phyloP scores from a whole-genome alignment of 768 basidiomycete species.

The Auriscalpium microsporum region DNA sequence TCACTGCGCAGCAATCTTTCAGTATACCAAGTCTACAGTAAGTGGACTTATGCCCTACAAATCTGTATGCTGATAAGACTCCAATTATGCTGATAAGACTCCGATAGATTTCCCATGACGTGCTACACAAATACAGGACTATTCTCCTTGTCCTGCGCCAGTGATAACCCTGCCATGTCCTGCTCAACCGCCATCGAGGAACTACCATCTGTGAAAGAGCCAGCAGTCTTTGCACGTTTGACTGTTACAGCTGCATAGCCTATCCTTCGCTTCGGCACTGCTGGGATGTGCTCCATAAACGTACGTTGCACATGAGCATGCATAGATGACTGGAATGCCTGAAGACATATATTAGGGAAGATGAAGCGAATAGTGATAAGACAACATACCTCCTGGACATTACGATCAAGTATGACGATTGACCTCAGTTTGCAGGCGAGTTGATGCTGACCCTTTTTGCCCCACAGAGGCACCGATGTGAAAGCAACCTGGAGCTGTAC shows the following conservation, averaged over 20 bases:
- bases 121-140: background rate
- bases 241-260: background rate
- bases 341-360: background rate
- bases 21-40: no score
- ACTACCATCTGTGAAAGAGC: background rate
- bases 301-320: background rate
- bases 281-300: background rate
- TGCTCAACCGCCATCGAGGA: background rate
- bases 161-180: no score
- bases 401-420: background rate
- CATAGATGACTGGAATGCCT: background rate
- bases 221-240: background rate
- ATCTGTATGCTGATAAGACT: no score
- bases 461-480: background rate
- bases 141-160: background rate
- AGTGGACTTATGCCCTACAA: no score
- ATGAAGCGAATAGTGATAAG: background rate
- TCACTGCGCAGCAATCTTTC: no score
- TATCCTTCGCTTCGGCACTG: background rate
- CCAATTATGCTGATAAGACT: no score
- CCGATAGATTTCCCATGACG: no score
- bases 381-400: background rate
- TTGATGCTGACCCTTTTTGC: background rate
- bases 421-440: background rate
- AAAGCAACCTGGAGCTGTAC: background rate